phyloP scores from a whole-genome alignment of 2,329 filamentous ascomycete genomes.

The Penicillium sp. region DNA sequence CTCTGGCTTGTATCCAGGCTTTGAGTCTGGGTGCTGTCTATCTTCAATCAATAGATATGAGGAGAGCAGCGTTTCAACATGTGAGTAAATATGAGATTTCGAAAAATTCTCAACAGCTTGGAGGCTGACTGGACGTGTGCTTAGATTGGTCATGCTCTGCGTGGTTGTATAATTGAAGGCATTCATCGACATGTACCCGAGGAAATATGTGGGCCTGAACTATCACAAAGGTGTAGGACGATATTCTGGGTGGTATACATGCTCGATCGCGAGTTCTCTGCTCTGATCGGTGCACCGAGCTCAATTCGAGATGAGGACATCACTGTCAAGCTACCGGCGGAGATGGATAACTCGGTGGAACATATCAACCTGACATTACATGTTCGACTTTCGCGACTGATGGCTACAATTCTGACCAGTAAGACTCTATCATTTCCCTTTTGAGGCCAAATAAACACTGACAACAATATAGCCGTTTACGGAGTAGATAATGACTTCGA shows the following conservation, averaged over 20 bases:
- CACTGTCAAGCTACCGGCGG: constrained; percentile 25
- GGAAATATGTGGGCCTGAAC: constrained; percentile 22
- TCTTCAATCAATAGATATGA: constrained; percentile 45
- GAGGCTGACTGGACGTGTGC: background rate
- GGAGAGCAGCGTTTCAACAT: constrained; percentile 42
- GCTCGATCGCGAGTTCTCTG: constrained; percentile 30
- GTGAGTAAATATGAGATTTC: constrained; percentile 21
- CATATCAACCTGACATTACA: constrained; percentile 27
- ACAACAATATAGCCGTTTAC: constrained; percentile 22
- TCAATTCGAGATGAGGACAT: constrained; percentile 33
- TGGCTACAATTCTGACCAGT: constrained; percentile 31
- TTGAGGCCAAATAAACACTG: background rate
- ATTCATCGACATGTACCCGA: constrained; percentile 31
- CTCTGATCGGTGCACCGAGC: constrained; percentile 29
- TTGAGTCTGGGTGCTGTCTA: constrained; percentile 41
- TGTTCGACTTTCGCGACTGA: constrained; percentile 27
- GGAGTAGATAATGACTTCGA: constrained; percentile 27
- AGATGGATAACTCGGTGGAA: constrained; percentile 23
- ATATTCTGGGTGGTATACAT: constrained; percentile 35
- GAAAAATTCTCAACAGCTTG: background rate
- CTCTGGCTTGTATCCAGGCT: constrained; percentile 35
- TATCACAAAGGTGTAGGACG: constrained; percentile 25
- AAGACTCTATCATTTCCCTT: background rate
- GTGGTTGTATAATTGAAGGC: constrained; percentile 30
- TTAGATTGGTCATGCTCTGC: constrained; percentile 31